Conservation (phyloP, 2,329 filamentous ascomycete genomes). For the Phyllosticta citriasiana region DNA sequence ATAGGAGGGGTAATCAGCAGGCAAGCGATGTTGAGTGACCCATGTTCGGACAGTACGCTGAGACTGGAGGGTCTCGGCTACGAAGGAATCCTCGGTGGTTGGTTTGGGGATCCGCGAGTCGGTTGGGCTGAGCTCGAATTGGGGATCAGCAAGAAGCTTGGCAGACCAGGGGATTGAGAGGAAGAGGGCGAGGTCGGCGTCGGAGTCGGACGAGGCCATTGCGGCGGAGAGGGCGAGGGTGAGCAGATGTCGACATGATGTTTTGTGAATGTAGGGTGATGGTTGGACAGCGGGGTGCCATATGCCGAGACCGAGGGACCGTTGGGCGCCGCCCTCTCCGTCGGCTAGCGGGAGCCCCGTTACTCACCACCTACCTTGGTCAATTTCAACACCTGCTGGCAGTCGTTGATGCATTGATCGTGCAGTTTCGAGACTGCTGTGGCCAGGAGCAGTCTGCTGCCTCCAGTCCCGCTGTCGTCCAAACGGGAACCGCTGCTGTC, state of each 20-base stretch:
- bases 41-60: slow-evolving; percentile 39
- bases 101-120: slow-evolving; percentile 30
- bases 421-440: no score
- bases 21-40: slow-evolving; percentile 23
- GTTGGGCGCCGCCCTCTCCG: background rate
- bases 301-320: background rate
- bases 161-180: slow-evolving; percentile 41
- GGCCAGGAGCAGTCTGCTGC: no score
- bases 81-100: slow-evolving; percentile 41
- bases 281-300: background rate
- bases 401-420: background rate
- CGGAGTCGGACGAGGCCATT: background rate
- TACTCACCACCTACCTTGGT: background rate
- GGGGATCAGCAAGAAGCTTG: slow-evolving; percentile 32
- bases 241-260: background rate
- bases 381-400: background rate
- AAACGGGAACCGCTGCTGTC: no score
- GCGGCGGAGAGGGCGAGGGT: background rate
- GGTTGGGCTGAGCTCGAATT: slow-evolving; percentile 31
- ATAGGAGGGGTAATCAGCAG: background rate
- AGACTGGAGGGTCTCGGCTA: slow-evolving; percentile 44
- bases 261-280: background rate
- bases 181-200: slow-evolving; percentile 13
- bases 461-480: no score
- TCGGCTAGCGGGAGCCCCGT: background rate